A percentile compares a stretch with the other conserved stretches of the same genome.
phyloP scores from a whole-genome alignment of 352 stramenopile genomes.

The Pythium chondricola region DNA sequence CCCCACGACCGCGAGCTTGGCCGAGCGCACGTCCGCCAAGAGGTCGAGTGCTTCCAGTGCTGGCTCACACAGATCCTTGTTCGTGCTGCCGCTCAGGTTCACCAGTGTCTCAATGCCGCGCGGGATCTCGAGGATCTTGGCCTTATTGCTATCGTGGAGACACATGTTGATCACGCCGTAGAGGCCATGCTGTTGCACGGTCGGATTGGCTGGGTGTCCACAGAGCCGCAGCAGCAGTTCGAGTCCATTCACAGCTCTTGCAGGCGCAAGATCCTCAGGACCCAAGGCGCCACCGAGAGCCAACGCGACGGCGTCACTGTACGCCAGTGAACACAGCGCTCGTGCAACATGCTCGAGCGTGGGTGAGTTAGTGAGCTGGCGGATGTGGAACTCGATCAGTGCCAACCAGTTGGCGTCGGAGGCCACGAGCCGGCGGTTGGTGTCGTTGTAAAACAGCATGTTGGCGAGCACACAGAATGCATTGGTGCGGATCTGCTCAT shows the following conservation, averaged over 20 bases:
- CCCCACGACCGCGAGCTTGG: conserved; percentile 32
- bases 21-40: conserved; percentile 56
- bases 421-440: conserved; percentile 70
- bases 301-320: conserved; percentile 72
- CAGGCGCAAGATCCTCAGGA: conserved; percentile 5
- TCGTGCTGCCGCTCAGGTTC: conserved; percentile 55
- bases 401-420: conserved; percentile 45
- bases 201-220: conserved; percentile 11
- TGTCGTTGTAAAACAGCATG: conserved; percentile 87
- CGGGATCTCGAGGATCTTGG: conserved; percentile 55
- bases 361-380: conserved; percentile 20
- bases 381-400: conserved; percentile 51
- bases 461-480: conserved; percentile 77
- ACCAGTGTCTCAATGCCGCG: conserved; percentile 76
- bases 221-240: conserved; percentile 49
- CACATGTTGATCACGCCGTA: conserved; percentile 80
- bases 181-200: conserved; percentile 58
- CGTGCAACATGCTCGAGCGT: conserved; percentile 66
- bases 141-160: conserved; percentile 83
- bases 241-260: conserved; percentile 23
- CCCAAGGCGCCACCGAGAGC: conserved; percentile 27
- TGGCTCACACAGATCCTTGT: conserved; percentile 55
- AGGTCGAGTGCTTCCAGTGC: conserved; percentile 70
- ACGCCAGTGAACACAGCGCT: conserved; percentile 74
- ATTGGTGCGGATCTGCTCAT: conserved; percentile 51